Evolutionary conservation across 139 green algal species (phyloP).

Genomic region (Picochlorum sp.): DNA sequence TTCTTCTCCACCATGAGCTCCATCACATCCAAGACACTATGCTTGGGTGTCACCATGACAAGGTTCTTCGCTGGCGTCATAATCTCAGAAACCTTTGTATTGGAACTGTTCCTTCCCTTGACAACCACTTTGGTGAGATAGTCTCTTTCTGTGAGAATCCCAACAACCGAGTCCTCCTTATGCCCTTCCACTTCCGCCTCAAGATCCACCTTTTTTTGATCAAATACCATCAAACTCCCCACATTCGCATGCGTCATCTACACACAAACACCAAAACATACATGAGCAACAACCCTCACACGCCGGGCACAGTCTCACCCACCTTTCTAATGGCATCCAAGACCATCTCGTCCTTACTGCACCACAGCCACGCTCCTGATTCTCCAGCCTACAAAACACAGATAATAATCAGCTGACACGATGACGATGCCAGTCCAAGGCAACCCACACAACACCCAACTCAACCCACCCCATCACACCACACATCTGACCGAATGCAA

Average conservation of each 20-base stretch:
- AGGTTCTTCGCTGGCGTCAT: constrained; percentile 39
- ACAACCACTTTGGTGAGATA: constrained; percentile 57
- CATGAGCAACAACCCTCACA: background rate
- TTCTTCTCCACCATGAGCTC: constrained; percentile 48
- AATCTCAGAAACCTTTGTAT: constrained; percentile 34
- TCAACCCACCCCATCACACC: background rate
- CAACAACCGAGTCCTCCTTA: constrained; percentile 40
- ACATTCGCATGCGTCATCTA: constrained; percentile 58
- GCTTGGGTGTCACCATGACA: constrained; percentile 34
- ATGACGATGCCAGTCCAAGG: background rate
- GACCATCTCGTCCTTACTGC: constrained; percentile 38
- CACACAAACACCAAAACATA: background rate
- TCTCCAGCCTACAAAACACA: constrained; percentile 21
- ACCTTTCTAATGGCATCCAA: constrained; percentile 49
- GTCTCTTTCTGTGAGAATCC: constrained; percentile 55
- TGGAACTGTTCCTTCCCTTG: constrained; percentile 28
- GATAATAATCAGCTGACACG: background rate
- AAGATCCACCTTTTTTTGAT: constrained; percentile 31
- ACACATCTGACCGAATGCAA: background rate
- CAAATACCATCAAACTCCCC: constrained; percentile 47
- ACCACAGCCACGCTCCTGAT: constrained; percentile 47
- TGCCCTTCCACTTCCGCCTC: background rate
- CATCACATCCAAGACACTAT: constrained; percentile 49
- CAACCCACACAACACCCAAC: background rate
- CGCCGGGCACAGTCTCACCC: background rate